phyloP scores from a whole-genome alignment of 352 stramenopile genomes.

The Globisporangium viniferum region DNA sequence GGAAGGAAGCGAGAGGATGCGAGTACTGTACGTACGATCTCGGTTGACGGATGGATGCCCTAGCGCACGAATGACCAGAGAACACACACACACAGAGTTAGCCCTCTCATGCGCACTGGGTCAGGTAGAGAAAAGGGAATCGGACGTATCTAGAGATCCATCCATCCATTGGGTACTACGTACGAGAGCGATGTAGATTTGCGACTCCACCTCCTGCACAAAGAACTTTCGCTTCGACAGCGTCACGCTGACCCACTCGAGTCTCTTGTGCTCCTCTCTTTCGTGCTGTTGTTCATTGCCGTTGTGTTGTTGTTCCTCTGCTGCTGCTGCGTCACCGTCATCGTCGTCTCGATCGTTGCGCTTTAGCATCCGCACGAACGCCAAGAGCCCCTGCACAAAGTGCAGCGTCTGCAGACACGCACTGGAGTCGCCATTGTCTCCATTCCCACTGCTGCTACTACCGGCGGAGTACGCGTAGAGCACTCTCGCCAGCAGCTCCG shows the following conservation, averaged over 20 bases:
- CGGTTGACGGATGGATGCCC: slow-evolving; percentile 24
- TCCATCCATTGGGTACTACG: background rate
- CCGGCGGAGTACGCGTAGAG: slow-evolving; percentile 29
- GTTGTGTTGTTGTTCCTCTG: background rate
- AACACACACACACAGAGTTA: background rate
- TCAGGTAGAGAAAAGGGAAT: background rate
- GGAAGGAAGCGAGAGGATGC: background rate
- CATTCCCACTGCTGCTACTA: background rate
- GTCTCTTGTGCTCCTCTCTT: background rate
- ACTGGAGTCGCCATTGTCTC: background rate
- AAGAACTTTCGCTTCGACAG: slow-evolving; percentile 40
- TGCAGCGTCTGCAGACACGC: slow-evolving; percentile 35
- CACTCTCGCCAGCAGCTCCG: slow-evolving; percentile 47
- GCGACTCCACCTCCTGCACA: slow-evolving; percentile 49
- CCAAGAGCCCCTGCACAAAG: slow-evolving; percentile 48
- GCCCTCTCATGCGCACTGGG: background rate
- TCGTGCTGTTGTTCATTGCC: background rate
- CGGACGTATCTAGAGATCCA: background rate
- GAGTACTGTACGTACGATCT: slow-evolving; percentile 28
- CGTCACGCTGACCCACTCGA: slow-evolving; percentile 43
- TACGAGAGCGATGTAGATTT: slow-evolving; percentile 64
- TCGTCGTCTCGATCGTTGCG: slow-evolving; percentile 4
- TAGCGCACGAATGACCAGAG: slow-evolving; percentile 7
- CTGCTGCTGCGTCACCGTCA: too few relatives aligned
- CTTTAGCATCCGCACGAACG: slow-evolving; percentile 44